Conservation (phyloP, 2,329 filamentous ascomycete genomes). For the Calycina herbarum region DNA sequence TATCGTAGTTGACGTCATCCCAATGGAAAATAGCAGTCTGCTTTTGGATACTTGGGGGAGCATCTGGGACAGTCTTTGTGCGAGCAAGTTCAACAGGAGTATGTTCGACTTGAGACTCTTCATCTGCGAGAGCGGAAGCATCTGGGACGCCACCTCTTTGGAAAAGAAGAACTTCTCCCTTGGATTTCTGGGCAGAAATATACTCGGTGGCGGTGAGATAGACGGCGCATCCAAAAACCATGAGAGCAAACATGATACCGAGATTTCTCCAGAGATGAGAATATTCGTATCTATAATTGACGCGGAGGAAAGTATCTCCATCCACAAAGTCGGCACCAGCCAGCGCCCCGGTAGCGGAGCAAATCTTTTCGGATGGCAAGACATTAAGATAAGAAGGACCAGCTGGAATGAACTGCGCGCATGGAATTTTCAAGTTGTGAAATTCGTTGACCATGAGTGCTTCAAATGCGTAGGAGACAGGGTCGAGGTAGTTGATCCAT, state of each 20-base stretch:
- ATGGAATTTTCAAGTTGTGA: conserved; percentile 27
- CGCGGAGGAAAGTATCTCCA: conserved; percentile 57
- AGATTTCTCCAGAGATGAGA: conserved; percentile 67
- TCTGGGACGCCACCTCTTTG: conserved; percentile 60
- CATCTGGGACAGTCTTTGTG: conserved; percentile 23
- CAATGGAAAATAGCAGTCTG: conserved; percentile 56
- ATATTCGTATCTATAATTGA: conserved; percentile 57
- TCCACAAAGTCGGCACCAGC: conserved; percentile 52
- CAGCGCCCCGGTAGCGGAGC: conserved; percentile 58
- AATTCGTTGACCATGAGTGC: conserved; percentile 85
- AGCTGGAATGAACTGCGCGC: conserved; percentile 27
- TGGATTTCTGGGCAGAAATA: conserved; percentile 65
- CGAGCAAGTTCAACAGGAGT: conserved; percentile 45
- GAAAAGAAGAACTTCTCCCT: conserved; percentile 76
- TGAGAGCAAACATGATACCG: conserved; percentile 67
- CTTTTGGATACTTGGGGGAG: conserved; percentile 33
- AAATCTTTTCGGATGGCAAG: conserved; percentile 43
- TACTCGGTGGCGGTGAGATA: conserved; percentile 68
- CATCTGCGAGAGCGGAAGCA: conserved; percentile 20
- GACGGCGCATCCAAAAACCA: conserved; percentile 57
- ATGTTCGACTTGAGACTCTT: conserved; percentile 25
- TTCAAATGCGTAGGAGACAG: conserved; percentile 76
- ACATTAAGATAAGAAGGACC: conserved; percentile 25
- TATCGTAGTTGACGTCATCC: conserved; percentile 53
- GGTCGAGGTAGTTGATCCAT: conserved; percentile 70